These are phyloP conservation scores for Meripilus lineatus DNA, from an alignment of 1,284 basidiomycete species.

Conservation along the genomic window DNA sequence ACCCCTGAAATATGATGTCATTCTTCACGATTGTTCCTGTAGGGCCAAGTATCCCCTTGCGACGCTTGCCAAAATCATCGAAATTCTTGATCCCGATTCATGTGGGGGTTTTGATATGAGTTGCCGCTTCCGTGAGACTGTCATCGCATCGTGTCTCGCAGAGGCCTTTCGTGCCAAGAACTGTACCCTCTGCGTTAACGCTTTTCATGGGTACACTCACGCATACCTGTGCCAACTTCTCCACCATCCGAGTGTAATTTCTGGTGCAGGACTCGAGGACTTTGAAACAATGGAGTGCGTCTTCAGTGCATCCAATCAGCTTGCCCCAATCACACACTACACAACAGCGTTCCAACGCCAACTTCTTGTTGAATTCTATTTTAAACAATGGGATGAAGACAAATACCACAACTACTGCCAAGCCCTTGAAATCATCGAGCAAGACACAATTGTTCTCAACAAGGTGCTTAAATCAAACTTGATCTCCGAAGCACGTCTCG, in stretches of 20 bases:
- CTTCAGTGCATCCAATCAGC: constrained; percentile 25
- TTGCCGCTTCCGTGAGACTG: constrained; percentile 25
- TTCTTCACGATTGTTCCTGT: constrained; percentile 12
- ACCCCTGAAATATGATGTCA: neutral
- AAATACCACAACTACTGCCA: constrained; percentile 13
- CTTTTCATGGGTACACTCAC: constrained; percentile 20
- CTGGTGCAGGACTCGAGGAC: constrained; percentile 26
- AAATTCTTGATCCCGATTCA: constrained; percentile 11
- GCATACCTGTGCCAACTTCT: constrained; percentile 22
- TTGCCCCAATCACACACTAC: constrained; percentile 23
- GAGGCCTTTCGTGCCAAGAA: constrained; percentile 14
- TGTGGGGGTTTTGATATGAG: constrained; percentile 30
- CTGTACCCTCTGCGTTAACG: constrained; percentile 12
- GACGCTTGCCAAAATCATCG: constrained; percentile 19
- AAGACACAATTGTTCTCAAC: neutral
- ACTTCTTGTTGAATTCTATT: constrained; percentile 20
- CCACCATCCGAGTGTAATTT: constrained; percentile 21
- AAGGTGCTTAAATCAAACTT: neutral
- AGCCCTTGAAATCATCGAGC: neutral
- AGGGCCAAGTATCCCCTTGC: constrained; percentile 35
- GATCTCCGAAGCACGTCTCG: neutral
- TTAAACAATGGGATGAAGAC: constrained; percentile 26
- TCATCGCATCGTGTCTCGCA: constrained; percentile 20
- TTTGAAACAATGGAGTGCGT: constrained; percentile 27
- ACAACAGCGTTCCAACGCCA: constrained; percentile 22